Base-by-base conservation (phyloP, 2,329 filamentous ascomycete species). In the Fusarium nodosum region DNA sequence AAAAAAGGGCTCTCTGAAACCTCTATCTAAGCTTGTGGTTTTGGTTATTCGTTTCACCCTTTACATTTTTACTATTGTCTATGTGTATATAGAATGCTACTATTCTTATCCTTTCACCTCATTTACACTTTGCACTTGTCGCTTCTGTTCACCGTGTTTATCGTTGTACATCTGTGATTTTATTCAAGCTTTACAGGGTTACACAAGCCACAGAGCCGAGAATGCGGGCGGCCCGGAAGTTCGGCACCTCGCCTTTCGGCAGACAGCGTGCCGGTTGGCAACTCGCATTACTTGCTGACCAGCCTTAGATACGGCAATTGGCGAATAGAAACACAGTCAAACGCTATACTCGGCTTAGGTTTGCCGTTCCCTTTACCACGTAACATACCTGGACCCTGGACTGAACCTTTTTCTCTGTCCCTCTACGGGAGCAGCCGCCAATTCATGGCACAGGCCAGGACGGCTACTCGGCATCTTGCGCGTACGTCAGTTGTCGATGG, bases 31-130 rank as follows among this genome's bases (percentile, higher is more conserved):
- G 58, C 76, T 77, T 73, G 75, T 88, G 84, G 83, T 83, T 80
- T 78, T 79, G 85, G 85, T 82, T 80, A 84, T 85, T 89, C 87
- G 87, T 90, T 89, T 88, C 83, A 85, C 86, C 84, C 86, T 84
- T 82, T 74, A 90, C 87, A 89, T 84, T 64, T 64, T 30, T 56
- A 26, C 53, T 28, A 18, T 45, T 28, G 16, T 34, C 33, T n/a
- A 7, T 39, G 18, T 13, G 7, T 28, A 39, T 4, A 20, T 15
- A 41, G 15, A 51, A 41, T 33, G 44, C 26, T 31, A n/a, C 22
- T 56, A 44, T 68, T 44, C 15, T 48, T 53, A 20, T 46, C 24
- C 30, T 8, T 50, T 48, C 10, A 15, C 39, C 10, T 26, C 10
- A 20, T 39, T 15, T 22, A 13, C 11, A 39, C n/a, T 38, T 36